Base-by-base conservation (phyloP, 257 asterid genomes). In the Nicotiana paniculata region DNA sequence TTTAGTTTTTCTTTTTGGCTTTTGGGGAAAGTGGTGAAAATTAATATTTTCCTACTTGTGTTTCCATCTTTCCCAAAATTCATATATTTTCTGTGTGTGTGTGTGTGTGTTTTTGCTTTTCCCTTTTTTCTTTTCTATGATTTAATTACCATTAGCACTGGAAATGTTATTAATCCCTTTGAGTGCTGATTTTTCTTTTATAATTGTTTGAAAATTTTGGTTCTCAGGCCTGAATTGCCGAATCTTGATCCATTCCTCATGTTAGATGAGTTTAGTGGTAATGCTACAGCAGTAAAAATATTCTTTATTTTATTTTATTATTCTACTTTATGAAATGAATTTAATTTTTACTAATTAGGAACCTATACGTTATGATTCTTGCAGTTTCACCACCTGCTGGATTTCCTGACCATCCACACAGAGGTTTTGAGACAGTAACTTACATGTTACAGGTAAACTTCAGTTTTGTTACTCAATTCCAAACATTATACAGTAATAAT, bases 381-480 rank as follows among this genome's bases (percentile, higher is more conserved):
- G 28, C 92, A 96, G 99, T 96, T 85, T 61, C 97, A 39, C 92
- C 96, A 7, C 98, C 99, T 72, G 99, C 95, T 74, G 99, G 98
- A 85, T 96, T 96, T 83, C 98, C 99, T 13, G 98, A 96, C 55
- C 99, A 96, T 85, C 99, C 99, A 24, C 99, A 96, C 89, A 88
- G 97, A 89, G 99, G 99, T 32, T 95, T 92, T 80, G 99, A 95
- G 92, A 95, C 98, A 26, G 99, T 95, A 17, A 92, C 99, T 72
- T 95, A 95, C 35, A 63, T 95, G 91, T 79, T 95, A 80, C 93
- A 93, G 94, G 98, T 92, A 79, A 70, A 66, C 48, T 65, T 66
- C 35, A 70, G 53, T 43, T 43, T 2, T 43, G 51, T 43, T 43
- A 3, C 51, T 43, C 51, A 2, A 9, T 43, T 43, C 51, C 51